These are phyloP conservation scores for Gyrodon lividus DNA, from an alignment of 768 basidiomycete genomes.

Conservation along the genomic window DNA sequence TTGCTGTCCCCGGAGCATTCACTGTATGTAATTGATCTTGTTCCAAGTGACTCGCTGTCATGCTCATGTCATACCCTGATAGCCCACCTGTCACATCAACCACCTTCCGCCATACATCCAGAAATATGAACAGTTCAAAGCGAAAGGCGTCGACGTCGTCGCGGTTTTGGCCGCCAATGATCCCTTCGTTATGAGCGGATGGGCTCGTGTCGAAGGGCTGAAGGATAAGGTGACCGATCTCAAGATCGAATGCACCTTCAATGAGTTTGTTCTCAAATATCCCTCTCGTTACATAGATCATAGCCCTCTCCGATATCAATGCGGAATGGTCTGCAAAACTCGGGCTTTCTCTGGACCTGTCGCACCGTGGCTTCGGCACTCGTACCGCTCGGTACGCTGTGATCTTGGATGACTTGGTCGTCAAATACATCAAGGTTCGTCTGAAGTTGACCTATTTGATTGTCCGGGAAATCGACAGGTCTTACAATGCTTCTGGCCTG, in stretches of 20 bases:
- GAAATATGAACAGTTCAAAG: constrained; percentile 46
- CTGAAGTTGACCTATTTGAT: not conserved
- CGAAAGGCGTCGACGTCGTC: constrained; percentile 52
- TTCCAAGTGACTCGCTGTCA: not conserved
- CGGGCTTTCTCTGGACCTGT: constrained; percentile 55
- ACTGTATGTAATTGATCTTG: constrained; percentile 47
- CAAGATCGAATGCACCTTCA: constrained; percentile 16
- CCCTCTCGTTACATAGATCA: constrained; percentile 42
- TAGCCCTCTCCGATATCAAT: constrained; percentile 54
- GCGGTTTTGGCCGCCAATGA: constrained; percentile 61
- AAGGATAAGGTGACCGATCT: constrained; percentile 61
- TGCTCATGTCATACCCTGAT: not conserved
- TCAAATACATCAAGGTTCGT: constrained; percentile 62
- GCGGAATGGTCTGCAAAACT: constrained; percentile 57
- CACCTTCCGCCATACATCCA: constrained; percentile 48
- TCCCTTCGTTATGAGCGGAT: constrained; percentile 59
- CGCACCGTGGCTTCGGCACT: constrained; percentile 47
- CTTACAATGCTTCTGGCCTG: not conserved
- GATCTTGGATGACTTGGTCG: constrained; percentile 66
- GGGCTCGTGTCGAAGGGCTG: constrained; percentile 55
- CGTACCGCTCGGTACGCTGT: constrained; percentile 65
- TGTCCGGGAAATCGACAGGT: constrained; percentile 23
- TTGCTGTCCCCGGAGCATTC: constrained; percentile 81
- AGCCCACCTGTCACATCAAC: constrained; percentile 43
- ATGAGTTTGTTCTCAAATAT: not conserved